Percentiles rank a stretch among this genome's conserved stretches.
Evolutionary conservation across 495 filamentous ascomycete genomes (phyloP).

Genomic region (Penicillium subrubescens): DNA sequence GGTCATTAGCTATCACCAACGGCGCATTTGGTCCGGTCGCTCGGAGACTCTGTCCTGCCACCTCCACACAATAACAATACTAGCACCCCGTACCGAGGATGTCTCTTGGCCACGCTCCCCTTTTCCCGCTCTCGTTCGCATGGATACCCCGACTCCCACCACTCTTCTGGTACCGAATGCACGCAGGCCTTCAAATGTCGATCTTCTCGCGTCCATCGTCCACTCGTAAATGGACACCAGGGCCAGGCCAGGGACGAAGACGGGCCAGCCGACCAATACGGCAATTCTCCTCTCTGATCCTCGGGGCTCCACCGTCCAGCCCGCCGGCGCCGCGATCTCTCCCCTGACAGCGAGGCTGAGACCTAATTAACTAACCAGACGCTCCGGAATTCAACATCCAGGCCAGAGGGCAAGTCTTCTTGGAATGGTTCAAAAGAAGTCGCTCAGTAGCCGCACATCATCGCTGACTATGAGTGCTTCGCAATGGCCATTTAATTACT

Average conservation of each 20-base stretch:
- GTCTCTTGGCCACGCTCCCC: neutral
- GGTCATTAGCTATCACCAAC: constrained; percentile 1
- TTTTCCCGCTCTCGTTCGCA: neutral
- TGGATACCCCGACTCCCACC: neutral
- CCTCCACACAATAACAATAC: neutral
- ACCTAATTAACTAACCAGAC: neutral
- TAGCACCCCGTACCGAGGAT: neutral
- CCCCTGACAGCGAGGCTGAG: neutral
- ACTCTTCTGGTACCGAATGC: neutral
- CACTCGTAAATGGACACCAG: neutral
- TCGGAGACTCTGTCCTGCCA: neutral
- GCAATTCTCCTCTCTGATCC: constrained; percentile 10
- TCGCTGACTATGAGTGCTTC: neutral
- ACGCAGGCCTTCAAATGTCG: constrained; percentile 1
- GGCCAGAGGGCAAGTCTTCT: neutral
- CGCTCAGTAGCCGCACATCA: neutral
- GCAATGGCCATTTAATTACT: neutral
- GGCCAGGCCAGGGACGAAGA: constrained; percentile 3
- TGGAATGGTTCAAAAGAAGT: neutral
- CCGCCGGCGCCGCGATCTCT: constrained; percentile 4
- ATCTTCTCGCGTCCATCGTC: constrained; percentile 7
- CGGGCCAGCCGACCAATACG: constrained; percentile 15
- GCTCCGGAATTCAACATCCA: neutral
- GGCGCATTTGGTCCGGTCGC: neutral
- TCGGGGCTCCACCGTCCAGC: constrained; percentile 2